Percentiles rank a stretch among this genome's conserved stretches.
Conservation (phyloP, 108 stramenopile species). For the Cyclotella atomus region DNA sequence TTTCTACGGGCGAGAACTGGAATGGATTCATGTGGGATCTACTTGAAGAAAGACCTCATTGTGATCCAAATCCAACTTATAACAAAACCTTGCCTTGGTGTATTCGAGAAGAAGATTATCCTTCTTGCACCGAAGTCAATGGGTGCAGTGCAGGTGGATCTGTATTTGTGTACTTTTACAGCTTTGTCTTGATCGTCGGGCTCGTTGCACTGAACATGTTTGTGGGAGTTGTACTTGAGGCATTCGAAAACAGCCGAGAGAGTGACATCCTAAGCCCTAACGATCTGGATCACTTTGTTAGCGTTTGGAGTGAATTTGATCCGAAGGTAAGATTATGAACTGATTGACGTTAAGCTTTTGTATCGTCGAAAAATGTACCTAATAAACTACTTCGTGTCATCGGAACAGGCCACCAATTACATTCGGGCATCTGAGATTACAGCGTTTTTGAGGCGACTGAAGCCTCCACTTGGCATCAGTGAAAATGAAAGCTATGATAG, state of each 20-base stretch:
- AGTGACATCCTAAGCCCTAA: slow-evolving; percentile 34
- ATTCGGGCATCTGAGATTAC: slow-evolving; percentile 36
- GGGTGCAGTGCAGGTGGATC: slow-evolving; percentile 41
- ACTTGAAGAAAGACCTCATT: slow-evolving; percentile 33
- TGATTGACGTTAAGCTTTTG: no score
- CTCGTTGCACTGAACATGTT: slow-evolving; percentile 68
- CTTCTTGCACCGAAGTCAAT: slow-evolving; percentile 46
- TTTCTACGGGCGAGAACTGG: slow-evolving; percentile 82
- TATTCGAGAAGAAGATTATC: slow-evolving; percentile 29
- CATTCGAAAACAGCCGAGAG: slow-evolving; percentile 54
- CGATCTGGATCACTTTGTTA: slow-evolving; percentile 45
- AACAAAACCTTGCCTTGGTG: slow-evolving; percentile 50
- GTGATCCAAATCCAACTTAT: slow-evolving; percentile 43
- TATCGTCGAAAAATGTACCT: no score
- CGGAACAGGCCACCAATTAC: no score
- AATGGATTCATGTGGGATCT: slow-evolving; percentile 60
- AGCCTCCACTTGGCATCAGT: slow-evolving; percentile 45
- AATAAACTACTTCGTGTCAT: no score
- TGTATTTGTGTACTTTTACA: slow-evolving; percentile 51
- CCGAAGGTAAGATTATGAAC: slow-evolving; percentile 24
- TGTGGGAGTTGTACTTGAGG: slow-evolving; percentile 61
- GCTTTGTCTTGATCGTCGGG: slow-evolving; percentile 54
- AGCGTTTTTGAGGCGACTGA: slow-evolving; percentile 26
- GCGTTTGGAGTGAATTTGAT: slow-evolving; percentile 47
- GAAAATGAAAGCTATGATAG: not conserved